Conservation (phyloP, 345 rosid genomes). For the Euphorbia peplus region DNA sequence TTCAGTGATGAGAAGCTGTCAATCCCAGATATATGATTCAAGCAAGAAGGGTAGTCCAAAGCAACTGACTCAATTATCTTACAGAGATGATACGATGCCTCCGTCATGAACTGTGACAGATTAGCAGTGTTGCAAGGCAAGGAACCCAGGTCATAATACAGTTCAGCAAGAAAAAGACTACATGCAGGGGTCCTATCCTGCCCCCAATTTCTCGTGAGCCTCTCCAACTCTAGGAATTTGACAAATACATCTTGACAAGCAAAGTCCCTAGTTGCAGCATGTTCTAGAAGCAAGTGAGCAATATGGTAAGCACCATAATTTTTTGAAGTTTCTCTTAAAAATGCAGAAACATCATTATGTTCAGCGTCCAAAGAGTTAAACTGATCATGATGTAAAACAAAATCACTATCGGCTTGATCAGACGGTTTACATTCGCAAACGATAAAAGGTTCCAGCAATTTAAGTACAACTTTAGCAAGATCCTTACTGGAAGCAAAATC, state of each 20-base stretch:
- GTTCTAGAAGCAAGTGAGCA: conserved; percentile 84
- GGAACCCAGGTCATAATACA: conserved; percentile 69
- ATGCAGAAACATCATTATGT: conserved; percentile 41
- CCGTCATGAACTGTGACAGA: conserved; percentile 52
- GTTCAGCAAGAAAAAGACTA: conserved; percentile 87
- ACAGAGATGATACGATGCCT: conserved; percentile 82
- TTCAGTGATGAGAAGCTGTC: conserved; percentile 32
- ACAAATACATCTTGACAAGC: conserved; percentile 44
- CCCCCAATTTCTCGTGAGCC: conserved; percentile 78
- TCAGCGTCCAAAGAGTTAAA: conserved; percentile 44
- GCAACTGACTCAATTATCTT: conserved; percentile 88
- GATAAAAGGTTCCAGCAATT: conserved; percentile 69
- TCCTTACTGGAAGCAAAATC: conserved; percentile 62
- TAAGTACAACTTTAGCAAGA: conserved; percentile 57
- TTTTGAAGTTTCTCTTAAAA: conserved; percentile 61
- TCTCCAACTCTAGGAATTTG: conserved; percentile 80
- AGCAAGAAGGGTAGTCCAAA: conserved; percentile 49
- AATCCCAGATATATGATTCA: conserved; percentile 30
- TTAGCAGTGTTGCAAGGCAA: conserved; percentile 47
- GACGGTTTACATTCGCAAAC: conserved; percentile 35
- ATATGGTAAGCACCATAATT: conserved; percentile 88
- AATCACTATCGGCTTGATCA: conserved; percentile 35
- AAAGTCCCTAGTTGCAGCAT: conserved; percentile 45
- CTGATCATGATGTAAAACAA: conserved; percentile 35
- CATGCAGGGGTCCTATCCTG: conserved; percentile 79